A percentile compares a stretch with the other conserved stretches of the same genome.
phyloP scores from a whole-genome alignment of 768 basidiomycete species.

The Psilocybe sp. region DNA sequence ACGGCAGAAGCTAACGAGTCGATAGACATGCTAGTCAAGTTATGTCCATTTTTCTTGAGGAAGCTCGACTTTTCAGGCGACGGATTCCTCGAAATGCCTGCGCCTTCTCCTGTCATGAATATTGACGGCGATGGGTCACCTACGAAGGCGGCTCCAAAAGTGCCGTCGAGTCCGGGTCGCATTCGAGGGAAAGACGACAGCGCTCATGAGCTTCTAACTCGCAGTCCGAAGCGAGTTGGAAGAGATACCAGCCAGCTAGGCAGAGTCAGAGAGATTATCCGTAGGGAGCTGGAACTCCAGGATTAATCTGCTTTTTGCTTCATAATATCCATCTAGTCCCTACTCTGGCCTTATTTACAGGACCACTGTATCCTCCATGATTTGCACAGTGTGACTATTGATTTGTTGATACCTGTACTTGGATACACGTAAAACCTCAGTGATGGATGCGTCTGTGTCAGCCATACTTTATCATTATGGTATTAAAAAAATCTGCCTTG shows the following conservation, averaged over 20 bases:
- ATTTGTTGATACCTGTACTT: slow-evolving; percentile 8
- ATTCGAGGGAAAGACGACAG: slow-evolving; percentile 52
- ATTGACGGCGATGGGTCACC: slow-evolving; percentile 31
- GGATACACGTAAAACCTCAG: no score
- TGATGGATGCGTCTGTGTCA: no score
- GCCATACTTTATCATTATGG: no score
- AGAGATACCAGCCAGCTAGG: slow-evolving; percentile 71
- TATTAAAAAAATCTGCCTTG: no score
- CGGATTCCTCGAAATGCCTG: slow-evolving; percentile 64
- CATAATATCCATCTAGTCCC: slow-evolving; percentile 14
- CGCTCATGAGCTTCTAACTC: slow-evolving; percentile 54
- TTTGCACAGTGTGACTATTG: slow-evolving; percentile 6
- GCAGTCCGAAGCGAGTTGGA: slow-evolving; percentile 74
- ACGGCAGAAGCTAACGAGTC: slow-evolving; percentile 76
- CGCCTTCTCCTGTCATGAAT: slow-evolving; percentile 23
- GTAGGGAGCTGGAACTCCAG: slow-evolving; percentile 70
- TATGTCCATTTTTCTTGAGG: slow-evolving; percentile 82
- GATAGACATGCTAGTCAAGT: slow-evolving; percentile 55
- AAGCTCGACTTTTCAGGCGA: slow-evolving; percentile 57
- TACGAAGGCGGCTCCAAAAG: slow-evolving; percentile 31
- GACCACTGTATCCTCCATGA: background rate
- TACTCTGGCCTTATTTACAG: background rate
- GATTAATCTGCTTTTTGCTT: slow-evolving; percentile 40
- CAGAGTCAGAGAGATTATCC: slow-evolving; percentile 79
- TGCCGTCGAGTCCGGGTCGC: slow-evolving; percentile 49